Evolutionary conservation across 495 filamentous ascomycete genomes (phyloP).

Genomic region (Daldinia childiae): DNA sequence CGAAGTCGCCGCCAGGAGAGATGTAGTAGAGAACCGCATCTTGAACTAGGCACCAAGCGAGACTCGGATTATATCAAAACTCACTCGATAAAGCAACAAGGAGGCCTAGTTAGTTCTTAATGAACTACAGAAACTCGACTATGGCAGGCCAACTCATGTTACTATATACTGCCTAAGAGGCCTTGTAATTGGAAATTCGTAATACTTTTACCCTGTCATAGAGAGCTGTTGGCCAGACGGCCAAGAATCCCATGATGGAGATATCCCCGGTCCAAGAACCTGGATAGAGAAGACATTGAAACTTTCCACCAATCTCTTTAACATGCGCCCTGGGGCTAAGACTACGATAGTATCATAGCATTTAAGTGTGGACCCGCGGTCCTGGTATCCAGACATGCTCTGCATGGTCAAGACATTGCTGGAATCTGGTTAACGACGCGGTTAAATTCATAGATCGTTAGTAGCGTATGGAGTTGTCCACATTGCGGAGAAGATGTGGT

Average conservation of each 20-base stretch:
- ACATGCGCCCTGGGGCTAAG: slow-evolving; percentile 5
- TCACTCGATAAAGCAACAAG: background rate
- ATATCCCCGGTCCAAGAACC: too few relatives aligned
- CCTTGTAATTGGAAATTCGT: too few relatives aligned
- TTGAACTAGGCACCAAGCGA: background rate
- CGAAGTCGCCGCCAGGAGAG: background rate
- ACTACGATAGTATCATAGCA: background rate
- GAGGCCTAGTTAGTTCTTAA: background rate
- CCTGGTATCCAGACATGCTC: background rate
- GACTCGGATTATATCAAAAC: background rate
- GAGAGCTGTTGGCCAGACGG: too few relatives aligned
- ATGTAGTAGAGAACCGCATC: background rate
- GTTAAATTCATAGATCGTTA: background rate
- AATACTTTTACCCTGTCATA: too few relatives aligned
- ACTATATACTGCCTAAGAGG: background rate
- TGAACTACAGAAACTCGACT: background rate
- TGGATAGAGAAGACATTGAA: background rate
- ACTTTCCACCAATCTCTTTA: slow-evolving; percentile 9
- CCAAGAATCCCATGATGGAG: too few relatives aligned
- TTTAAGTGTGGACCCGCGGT: background rate
- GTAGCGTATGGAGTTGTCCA: background rate
- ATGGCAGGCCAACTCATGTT: background rate
- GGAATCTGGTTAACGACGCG: background rate
- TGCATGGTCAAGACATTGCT: background rate
- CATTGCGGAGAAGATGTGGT: background rate